These are phyloP conservation scores for Penstemon eatonii DNA, from an alignment of 257 asterid species.

Conservation along the genomic window DNA sequence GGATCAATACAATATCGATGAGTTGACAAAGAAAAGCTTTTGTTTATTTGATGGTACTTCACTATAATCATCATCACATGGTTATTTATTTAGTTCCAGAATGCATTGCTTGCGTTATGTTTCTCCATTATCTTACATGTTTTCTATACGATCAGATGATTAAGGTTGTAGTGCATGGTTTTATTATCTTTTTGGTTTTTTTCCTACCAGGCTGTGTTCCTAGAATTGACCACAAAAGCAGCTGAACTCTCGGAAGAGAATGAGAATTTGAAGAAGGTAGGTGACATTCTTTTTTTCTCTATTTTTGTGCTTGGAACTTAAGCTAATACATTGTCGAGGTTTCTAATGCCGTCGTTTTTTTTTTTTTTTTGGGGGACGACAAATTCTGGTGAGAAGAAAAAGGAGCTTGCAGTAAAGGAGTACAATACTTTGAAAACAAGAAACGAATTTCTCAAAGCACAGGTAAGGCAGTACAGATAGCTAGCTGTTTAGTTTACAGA, in stretches of 20 bases:
- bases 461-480: constrained; percentile 29
- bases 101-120: neutral
- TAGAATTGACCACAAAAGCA: constrained; percentile 49
- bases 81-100: too few species aligned
- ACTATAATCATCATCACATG: too few species aligned
- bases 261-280: constrained; percentile 52
- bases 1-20: neutral
- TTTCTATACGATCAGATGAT: neutral
- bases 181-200: neutral
- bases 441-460: constrained; percentile 36
- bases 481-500: neutral
- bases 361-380: neutral
- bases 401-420: constrained; percentile 41
- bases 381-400: constrained; percentile 35
- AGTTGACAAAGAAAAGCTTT: too few species aligned
- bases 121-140: too few species aligned
- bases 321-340: neutral
- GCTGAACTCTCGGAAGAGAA: constrained; percentile 50
- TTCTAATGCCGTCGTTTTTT: neutral
- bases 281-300: neutral
- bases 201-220: constrained; percentile 49
- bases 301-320: too few species aligned
- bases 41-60: too few species aligned
- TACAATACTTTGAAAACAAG: constrained; percentile 33
- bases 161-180: neutral